These are phyloP conservation scores for Pythium grandisporangium DNA, from an alignment of 352 stramenopile species.

Conservation along the genomic window DNA sequence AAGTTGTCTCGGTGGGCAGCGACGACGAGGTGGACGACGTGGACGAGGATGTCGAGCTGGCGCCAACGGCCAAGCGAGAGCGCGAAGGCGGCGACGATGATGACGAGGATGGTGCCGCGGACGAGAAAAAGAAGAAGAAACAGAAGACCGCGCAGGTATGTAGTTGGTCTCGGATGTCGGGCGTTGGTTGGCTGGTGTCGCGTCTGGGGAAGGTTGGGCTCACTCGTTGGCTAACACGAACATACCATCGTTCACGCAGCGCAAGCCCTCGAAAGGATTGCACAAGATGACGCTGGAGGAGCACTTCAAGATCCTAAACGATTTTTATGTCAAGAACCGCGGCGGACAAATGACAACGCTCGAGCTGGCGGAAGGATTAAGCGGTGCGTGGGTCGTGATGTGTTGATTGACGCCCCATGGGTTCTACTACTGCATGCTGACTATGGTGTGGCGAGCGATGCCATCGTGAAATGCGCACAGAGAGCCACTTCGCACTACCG, in stretches of 20 bases:
- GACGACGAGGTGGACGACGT: slow-evolving; percentile 81
- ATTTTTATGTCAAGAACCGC: slow-evolving; percentile 65
- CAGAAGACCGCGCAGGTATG: slow-evolving; percentile 23
- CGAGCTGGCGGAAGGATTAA: slow-evolving; percentile 73
- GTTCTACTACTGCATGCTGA: too few species aligned
- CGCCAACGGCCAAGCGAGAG: slow-evolving; percentile 24
- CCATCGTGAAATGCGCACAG: slow-evolving; percentile 12
- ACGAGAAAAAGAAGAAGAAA: slow-evolving; percentile 28
- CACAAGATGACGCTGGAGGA: slow-evolving; percentile 71
- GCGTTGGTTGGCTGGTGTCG: background rate
- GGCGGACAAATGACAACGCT: slow-evolving; percentile 72
- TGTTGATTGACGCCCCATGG: too few species aligned
- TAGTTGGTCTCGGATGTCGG: too few species aligned
- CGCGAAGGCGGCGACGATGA: slow-evolving; percentile 23
- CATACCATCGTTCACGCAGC: slow-evolving; percentile 10
- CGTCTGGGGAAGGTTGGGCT: background rate
- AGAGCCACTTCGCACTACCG: slow-evolving; percentile 55
- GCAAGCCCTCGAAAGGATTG: slow-evolving; percentile 49
- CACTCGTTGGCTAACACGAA: too few species aligned
- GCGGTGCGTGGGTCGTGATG: slow-evolving; percentile 43
- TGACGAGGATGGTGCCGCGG: slow-evolving; percentile 3
- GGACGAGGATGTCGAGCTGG: slow-evolving; percentile 56
- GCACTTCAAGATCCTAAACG: slow-evolving; percentile 79
- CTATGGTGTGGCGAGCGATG: too few species aligned
- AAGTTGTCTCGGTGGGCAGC: slow-evolving; percentile 49